phyloP scores from a whole-genome alignment of 2,329 filamentous ascomycete genomes.

The Scedosporium aurantiacum region DNA sequence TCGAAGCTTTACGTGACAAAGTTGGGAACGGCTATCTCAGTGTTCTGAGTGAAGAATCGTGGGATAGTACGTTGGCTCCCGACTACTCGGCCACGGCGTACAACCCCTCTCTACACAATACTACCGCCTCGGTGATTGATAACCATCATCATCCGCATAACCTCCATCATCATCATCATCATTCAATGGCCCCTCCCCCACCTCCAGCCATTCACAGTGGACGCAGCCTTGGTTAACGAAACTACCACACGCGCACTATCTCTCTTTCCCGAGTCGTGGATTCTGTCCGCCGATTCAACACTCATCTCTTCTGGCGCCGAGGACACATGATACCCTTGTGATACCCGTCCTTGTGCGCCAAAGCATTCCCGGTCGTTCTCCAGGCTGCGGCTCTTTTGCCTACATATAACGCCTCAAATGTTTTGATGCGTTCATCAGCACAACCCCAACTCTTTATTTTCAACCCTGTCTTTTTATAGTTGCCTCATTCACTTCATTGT shows the following conservation, averaged over 20 bases:
- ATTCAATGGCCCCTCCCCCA: constrained; percentile 13
- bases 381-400: neutral
- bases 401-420: neutral
- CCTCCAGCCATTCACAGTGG: constrained; percentile 41
- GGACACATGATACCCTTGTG: constrained; percentile 16
- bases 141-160: neutral
- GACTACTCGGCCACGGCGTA: constrained; percentile 17
- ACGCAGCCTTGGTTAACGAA: constrained; percentile 35
- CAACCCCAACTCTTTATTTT: constrained; percentile 11
- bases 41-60: constrained; percentile 68
- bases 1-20: constrained; percentile 74
- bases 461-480: constrained; percentile 12
- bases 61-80: constrained; percentile 34
- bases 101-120: neutral
- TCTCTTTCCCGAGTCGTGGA: neutral
- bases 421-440: neutral
- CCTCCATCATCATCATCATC: neutral
- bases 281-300: neutral
- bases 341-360: constrained; percentile 14
- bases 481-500: neutral
- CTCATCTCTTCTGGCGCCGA: neutral
- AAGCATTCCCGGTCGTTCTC: neutral
- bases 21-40: constrained; percentile 82
- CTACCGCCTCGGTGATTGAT: constrained; percentile 1
- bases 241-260: constrained; percentile 2